Percentiles rank a stretch among this genome's conserved stretches.
These are phyloP conservation scores for Phytophthora boehmeriae DNA, from an alignment of 352 stramenopile species.

Conservation along the genomic window DNA sequence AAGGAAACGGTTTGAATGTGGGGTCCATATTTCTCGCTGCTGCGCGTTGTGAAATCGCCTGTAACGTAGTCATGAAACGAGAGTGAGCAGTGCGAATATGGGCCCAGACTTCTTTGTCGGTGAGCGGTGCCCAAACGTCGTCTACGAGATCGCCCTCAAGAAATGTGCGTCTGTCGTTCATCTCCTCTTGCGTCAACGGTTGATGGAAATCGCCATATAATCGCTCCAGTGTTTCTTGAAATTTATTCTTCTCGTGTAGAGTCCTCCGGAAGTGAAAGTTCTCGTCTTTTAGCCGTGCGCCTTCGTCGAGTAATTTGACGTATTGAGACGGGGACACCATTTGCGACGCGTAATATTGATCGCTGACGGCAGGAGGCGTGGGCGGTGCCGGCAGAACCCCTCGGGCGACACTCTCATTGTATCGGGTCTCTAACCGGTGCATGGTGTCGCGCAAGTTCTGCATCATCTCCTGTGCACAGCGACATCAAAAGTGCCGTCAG, in stretches of 20 bases:
- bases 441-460: slow-evolving; percentile 48
- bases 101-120: slow-evolving; percentile 20
- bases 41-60: slow-evolving; percentile 23
- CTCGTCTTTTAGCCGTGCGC: slow-evolving; percentile 45
- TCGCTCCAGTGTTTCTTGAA: slow-evolving; percentile 54
- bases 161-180: slow-evolving; percentile 9
- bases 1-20: slow-evolving; percentile 26
- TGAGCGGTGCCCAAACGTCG: slow-evolving; percentile 33
- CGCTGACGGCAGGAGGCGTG: too few species aligned
- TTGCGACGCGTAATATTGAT: background rate
- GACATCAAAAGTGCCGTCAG: background rate
- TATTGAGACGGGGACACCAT: slow-evolving; percentile 29
- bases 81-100: slow-evolving; percentile 30
- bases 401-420: slow-evolving; percentile 21
- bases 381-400: slow-evolving; percentile 3
- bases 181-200: slow-evolving; percentile 16
- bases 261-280: slow-evolving; percentile 47
- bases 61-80: slow-evolving; percentile 34
- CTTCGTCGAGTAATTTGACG: slow-evolving; percentile 39
- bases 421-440: slow-evolving; percentile 47
- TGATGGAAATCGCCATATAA: slow-evolving; percentile 39
- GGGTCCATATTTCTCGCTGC: slow-evolving; percentile 4
- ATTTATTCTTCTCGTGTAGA: slow-evolving; percentile 53
- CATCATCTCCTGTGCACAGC: slow-evolving; percentile 44
- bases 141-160: slow-evolving; percentile 15